A percentile compares a stretch with the other conserved stretches of the same genome.
phyloP scores from a whole-genome alignment of 164 flowering plant species.

The Umbellularia californica region DNA sequence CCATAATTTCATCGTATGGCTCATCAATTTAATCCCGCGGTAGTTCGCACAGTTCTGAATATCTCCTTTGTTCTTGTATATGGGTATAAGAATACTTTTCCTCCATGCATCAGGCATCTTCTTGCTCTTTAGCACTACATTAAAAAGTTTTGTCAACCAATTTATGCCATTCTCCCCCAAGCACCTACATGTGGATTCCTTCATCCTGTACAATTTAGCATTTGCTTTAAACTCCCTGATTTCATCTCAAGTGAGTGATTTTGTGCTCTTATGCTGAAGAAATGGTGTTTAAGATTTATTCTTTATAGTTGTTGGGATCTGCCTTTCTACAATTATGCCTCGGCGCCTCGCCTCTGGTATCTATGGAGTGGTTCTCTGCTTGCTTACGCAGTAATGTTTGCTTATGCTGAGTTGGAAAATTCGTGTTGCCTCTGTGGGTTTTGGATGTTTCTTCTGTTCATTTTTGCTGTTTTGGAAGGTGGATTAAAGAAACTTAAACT shows the following conservation, averaged over 20 bases:
- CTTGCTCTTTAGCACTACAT: no score
- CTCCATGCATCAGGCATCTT: no score
- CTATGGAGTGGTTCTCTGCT: neutral
- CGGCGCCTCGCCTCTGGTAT: neutral
- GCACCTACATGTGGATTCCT: neutral
- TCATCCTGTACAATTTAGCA: neutral
- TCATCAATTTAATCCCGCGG: no score
- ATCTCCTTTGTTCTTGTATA: no score
- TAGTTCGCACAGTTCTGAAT: no score
- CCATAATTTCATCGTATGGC: no score
- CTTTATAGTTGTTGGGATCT: neutral
- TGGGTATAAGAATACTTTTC: no score
- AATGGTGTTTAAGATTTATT: neutral
- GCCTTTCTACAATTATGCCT: neutral
- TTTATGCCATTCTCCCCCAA: no score
- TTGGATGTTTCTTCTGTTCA: neutral
- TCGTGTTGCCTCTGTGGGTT: neutral
- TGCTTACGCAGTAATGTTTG: neutral
- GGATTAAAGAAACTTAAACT: neutral
- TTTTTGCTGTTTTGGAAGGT: neutral
- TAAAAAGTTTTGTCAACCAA: no score
- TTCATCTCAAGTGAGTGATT: no score
- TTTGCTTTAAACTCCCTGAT: neutral
- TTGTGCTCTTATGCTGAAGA: neutral
- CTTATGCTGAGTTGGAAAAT: neutral